These are phyloP conservation scores for Aspergillus spinulosporus DNA, from an alignment of 2,329 filamentous ascomycete genomes.

Conservation along the genomic window DNA sequence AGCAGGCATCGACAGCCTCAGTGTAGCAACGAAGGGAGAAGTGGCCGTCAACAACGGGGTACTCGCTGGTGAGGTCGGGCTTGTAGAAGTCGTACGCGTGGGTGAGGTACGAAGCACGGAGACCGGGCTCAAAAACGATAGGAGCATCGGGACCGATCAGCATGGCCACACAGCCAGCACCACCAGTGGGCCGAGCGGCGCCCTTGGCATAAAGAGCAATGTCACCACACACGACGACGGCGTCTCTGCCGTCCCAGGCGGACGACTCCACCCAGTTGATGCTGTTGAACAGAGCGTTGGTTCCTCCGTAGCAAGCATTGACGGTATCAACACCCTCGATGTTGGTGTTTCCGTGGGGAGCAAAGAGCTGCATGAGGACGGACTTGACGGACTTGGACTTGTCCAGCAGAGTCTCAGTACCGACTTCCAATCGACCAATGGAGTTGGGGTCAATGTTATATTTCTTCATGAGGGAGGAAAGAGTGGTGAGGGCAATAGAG, in stretches of 20 bases:
- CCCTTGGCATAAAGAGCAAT: slow-evolving; percentile 86
- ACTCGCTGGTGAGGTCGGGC: slow-evolving; percentile 83
- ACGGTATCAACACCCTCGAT: slow-evolving; percentile 80
- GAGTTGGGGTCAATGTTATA: slow-evolving; percentile 78
- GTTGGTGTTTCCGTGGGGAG: slow-evolving; percentile 71
- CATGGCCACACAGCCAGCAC: slow-evolving; percentile 76
- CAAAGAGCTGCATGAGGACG: slow-evolving; percentile 82
- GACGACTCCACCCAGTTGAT: slow-evolving; percentile 86
- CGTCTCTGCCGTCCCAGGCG: slow-evolving; percentile 80
- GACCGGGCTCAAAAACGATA: slow-evolving; percentile 73
- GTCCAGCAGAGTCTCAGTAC: slow-evolving; percentile 81
- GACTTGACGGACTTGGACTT: slow-evolving; percentile 92
- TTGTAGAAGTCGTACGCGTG: slow-evolving; percentile 91
- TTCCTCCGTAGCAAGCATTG: slow-evolving; percentile 85
- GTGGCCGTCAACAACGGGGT: slow-evolving; percentile 81
- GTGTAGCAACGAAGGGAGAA: slow-evolving; percentile 81
- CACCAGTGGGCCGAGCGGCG: slow-evolving; percentile 75
- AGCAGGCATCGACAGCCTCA: slow-evolving; percentile 75
- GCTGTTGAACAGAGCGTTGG: slow-evolving; percentile 79
- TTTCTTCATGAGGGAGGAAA: slow-evolving; percentile 75
- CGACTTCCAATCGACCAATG: slow-evolving; percentile 79
- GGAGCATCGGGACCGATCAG: slow-evolving; percentile 77
- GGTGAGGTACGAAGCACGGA: slow-evolving; percentile 77
- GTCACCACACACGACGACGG: slow-evolving; percentile 76
- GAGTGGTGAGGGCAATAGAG: slow-evolving; percentile 76